These are phyloP conservation scores for Xerocomellus dryophilus DNA, from an alignment of 768 basidiomycete genomes.

Conservation along the genomic window DNA sequence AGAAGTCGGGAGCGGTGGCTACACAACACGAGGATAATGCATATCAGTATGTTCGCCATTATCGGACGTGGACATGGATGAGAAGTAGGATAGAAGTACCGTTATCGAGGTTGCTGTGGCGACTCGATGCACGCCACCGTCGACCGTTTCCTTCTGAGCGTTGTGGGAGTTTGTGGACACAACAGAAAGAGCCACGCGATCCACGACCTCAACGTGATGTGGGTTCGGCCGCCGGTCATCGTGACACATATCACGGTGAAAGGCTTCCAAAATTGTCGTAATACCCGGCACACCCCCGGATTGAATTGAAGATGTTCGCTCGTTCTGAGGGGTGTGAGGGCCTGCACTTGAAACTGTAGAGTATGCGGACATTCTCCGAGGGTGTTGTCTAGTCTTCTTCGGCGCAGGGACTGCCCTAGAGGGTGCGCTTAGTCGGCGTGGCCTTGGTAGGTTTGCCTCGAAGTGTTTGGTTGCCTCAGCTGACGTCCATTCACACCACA, in stretches of 20 bases:
- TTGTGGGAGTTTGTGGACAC: slow-evolving; percentile 5
- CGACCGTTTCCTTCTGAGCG: slow-evolving; percentile 15
- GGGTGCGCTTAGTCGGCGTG: slow-evolving; percentile 32
- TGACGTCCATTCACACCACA: slow-evolving; percentile 52
- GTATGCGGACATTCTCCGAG: slow-evolving; percentile 20
- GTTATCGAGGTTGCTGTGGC: slow-evolving; percentile 27
- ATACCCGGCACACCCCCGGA: slow-evolving; percentile 23
- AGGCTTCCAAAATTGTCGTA: slow-evolving; percentile 27
- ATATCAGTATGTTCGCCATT: slow-evolving; percentile 22
- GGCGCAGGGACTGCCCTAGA: slow-evolving; percentile 10
- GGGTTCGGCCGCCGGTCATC: slow-evolving; percentile 7
- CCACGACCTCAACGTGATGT: slow-evolving; percentile 10
- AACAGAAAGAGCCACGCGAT: not conserved
- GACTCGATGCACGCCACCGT: slow-evolving; percentile 24
- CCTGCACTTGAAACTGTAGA: slow-evolving; percentile 21
- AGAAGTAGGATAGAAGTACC: slow-evolving; percentile 27
- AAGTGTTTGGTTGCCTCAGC: slow-evolving; percentile 39
- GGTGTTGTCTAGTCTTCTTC: slow-evolving; percentile 9
- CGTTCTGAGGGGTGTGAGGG: slow-evolving; percentile 22
- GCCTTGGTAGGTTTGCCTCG: slow-evolving; percentile 38
- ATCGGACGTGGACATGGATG: slow-evolving; percentile 6
- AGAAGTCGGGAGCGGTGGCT: slow-evolving; percentile 23
- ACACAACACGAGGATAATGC: slow-evolving; percentile 8
- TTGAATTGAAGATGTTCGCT: slow-evolving; percentile 7
- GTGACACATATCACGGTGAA: slow-evolving; percentile 24